Evolutionary conservation across 345 rosid species (phyloP).

Genomic region (Ceriops tagal): DNA sequence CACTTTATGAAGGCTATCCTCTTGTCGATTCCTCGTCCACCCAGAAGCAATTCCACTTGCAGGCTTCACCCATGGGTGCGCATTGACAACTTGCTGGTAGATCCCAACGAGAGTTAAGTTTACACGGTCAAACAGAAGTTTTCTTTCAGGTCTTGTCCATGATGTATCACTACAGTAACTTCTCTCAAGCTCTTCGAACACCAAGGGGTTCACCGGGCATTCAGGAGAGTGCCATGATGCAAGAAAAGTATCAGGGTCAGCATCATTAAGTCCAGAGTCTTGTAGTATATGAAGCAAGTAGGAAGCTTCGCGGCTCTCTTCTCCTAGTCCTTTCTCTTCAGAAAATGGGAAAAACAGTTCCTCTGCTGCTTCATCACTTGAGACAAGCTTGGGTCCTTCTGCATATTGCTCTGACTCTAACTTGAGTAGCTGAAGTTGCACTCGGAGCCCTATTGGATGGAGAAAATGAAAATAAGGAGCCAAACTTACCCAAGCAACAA

Average conservation of each 20-base stretch:
- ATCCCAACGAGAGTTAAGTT: slow-evolving; percentile 51
- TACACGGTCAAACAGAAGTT: slow-evolving; percentile 60
- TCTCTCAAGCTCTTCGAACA: slow-evolving; percentile 77
- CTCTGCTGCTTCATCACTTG: slow-evolving; percentile 64
- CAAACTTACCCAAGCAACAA: neutral
- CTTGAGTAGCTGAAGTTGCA: slow-evolving; percentile 89
- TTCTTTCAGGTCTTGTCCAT: slow-evolving; percentile 59
- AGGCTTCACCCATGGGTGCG: slow-evolving; percentile 58
- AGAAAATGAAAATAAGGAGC: neutral
- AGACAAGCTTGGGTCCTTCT: slow-evolving; percentile 59
- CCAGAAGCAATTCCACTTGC: slow-evolving; percentile 17
- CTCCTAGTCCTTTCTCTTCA: slow-evolving; percentile 33
- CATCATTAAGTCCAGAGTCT: slow-evolving; percentile 44
- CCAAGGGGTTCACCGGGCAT: slow-evolving; percentile 49
- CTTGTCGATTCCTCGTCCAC: slow-evolving; percentile 44
- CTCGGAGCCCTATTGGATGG: slow-evolving; percentile 64
- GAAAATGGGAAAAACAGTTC: slow-evolving; percentile 31
- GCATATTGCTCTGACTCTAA: slow-evolving; percentile 61
- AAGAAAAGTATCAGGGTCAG: slow-evolving; percentile 40
- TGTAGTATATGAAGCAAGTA: slow-evolving; percentile 52
- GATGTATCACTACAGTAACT: slow-evolving; percentile 36
- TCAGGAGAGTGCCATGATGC: slow-evolving; percentile 51
- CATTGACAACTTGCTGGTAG: slow-evolving; percentile 39
- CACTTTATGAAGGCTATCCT: slow-evolving; percentile 40
- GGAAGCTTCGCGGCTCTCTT: slow-evolving; percentile 47